phyloP scores from a whole-genome alignment of 1,139 yeast species.

The Suhomyces anneliseae region DNA sequence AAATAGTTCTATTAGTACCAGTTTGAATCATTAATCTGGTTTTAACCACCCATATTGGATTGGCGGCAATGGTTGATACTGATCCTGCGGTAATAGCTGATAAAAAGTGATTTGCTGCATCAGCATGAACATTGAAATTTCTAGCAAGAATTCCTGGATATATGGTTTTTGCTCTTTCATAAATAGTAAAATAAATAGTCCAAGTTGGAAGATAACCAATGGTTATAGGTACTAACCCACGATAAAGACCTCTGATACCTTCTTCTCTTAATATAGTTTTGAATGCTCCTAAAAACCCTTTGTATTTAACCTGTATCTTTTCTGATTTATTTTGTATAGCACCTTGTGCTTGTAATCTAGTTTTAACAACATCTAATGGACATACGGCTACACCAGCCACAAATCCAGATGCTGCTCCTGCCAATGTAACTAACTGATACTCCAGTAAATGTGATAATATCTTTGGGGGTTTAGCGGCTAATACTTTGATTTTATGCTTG shows the following conservation, averaged over 20 bases:
- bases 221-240: conserved; percentile 89
- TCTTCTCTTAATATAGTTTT: conserved; percentile 68
- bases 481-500: conserved; percentile 5
- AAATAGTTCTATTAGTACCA: conserved; percentile 25
- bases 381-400: conserved; percentile 49
- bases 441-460: conserved; percentile 9
- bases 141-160: conserved; percentile 36
- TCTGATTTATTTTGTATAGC: conserved; percentile 13
- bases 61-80: conserved; percentile 80
- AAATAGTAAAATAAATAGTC: conserved; percentile 92
- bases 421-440: conserved; percentile 40
- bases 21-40: conserved; percentile 91
- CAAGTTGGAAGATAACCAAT: conserved; percentile 96
- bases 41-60: conserved; percentile 97
- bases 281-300: conserved; percentile 44
- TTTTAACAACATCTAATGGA: conserved; percentile 49
- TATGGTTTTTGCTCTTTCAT: conserved; percentile 69
- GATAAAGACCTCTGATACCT: conserved; percentile 78
- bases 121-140: conserved; percentile 37
- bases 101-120: conserved; percentile 62
- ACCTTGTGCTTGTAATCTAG: conserved; percentile 48
- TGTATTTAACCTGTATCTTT: conserved; percentile 14
- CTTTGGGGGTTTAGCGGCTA: conserved; percentile 5
- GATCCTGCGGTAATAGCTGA: conserved; percentile 92
- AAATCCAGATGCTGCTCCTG: conserved; percentile 50